Evolutionary conservation across 1,139 yeast genomes (phyloP).

Genomic region (Geotrichum aggregatum): DNA sequence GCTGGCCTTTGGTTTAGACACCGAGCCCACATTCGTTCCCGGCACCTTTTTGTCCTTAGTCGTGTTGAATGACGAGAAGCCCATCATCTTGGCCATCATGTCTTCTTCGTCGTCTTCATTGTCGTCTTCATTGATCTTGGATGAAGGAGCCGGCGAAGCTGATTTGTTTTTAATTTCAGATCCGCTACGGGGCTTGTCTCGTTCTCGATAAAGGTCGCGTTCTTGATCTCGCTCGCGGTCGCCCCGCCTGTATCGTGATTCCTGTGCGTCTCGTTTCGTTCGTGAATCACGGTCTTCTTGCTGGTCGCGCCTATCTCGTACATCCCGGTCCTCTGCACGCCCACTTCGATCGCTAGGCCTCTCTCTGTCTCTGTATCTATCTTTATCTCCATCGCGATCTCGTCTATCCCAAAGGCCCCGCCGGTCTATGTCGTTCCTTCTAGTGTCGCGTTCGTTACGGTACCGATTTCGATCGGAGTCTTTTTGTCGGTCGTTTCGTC

Average conservation of each 20-base stretch:
- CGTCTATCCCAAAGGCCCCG: slow-evolving; percentile 5
- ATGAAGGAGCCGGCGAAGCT: background rate
- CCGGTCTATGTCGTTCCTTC: background rate
- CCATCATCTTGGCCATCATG: slow-evolving; percentile 50
- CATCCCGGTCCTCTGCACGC: background rate
- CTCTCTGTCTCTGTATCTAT: background rate
- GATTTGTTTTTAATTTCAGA: background rate
- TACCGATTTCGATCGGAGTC: slow-evolving; percentile 4
- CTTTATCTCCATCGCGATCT: slow-evolving; percentile 12
- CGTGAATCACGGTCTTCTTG: background rate
- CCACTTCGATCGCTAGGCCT: background rate
- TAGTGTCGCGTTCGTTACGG: slow-evolving; percentile 9
- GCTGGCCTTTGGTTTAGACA: slow-evolving; percentile 42
- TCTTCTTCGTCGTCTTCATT: slow-evolving; percentile 31
- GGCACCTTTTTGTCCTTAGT: slow-evolving; percentile 58
- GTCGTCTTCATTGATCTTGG: slow-evolving; percentile 28
- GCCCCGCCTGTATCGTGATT: no score
- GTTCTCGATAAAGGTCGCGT: no score
- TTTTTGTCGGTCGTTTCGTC: slow-evolving; percentile 10
- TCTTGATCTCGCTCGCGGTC: no score
- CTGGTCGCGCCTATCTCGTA: background rate
- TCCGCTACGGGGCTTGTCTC: background rate
- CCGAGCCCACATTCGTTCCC: slow-evolving; percentile 45
- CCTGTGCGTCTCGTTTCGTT: background rate
- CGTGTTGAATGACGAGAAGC: slow-evolving; percentile 56